Evolutionary conservation across 164 flowering plant species (phyloP).

Genomic region (Akebia trifoliata): DNA sequence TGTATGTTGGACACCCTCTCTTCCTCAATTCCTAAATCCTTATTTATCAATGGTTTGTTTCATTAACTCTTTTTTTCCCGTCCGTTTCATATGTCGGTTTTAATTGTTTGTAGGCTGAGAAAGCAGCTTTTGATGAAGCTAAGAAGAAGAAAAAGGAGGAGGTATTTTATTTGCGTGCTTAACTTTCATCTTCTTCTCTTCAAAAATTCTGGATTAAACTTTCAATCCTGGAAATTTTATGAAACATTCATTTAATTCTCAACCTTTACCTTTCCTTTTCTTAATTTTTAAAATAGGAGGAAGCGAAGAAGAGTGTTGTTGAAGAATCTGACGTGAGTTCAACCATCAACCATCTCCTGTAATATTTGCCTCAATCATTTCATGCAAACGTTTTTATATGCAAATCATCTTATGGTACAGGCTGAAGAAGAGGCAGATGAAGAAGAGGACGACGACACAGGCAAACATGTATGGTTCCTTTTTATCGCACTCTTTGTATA

Average conservation of each 20-base stretch:
- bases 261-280: no score
- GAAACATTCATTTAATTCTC: neutral
- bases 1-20: no score
- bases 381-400: neutral
- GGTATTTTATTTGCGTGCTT: conserved; percentile 16
- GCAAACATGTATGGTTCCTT: conserved; percentile 16
- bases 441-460: conserved; percentile 2
- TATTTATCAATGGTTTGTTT: neutral
- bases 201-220: neutral
- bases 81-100: neutral
- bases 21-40: neutral
- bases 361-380: neutral
- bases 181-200: neutral
- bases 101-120: conserved; percentile 38
- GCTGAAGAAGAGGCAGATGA: conserved; percentile 18
- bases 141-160: conserved; percentile 56
- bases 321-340: conserved; percentile 20
- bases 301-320: conserved; percentile 14
- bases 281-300: conserved; percentile 9
- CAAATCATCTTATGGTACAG: conserved; percentile 1
- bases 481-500: neutral
- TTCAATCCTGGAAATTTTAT: neutral
- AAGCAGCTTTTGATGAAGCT: conserved; percentile 58
- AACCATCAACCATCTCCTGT: neutral
- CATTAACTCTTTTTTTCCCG: no score